Evolutionary conservation across 169 alveolate genomes (phyloP).

Genomic region (Plasmodium inui): DNA sequence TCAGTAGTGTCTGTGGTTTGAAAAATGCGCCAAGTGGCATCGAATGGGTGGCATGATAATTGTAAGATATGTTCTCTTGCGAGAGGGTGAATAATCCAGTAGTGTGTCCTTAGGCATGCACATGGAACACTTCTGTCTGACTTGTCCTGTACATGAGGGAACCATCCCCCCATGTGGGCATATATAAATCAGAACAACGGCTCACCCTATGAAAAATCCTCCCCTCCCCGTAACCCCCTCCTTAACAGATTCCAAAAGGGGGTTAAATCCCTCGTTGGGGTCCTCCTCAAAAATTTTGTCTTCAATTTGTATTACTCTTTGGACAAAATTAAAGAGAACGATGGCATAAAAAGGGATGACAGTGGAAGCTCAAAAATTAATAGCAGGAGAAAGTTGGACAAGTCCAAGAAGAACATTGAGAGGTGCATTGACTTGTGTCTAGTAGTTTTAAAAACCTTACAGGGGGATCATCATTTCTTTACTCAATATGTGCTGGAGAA

Average conservation of each 20-base stretch:
- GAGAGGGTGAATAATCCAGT: not conserved
- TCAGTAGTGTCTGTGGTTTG: not conserved
- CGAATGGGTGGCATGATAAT: not conserved
- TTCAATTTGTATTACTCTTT: conserved; percentile 51
- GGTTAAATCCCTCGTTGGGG: conserved; percentile 1
- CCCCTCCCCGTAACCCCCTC: not conserved
- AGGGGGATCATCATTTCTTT: conserved; percentile 29
- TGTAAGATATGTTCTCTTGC: not conserved
- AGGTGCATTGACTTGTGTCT: conserved; percentile 37
- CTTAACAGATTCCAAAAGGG: conserved; percentile 35
- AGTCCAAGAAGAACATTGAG: conserved; percentile 58
- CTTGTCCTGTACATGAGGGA: not conserved
- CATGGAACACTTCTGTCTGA: not conserved
- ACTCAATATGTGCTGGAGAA: conserved; percentile 57
- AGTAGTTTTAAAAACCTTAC: conserved; percentile 15
- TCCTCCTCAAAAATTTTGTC: conserved; percentile 16
- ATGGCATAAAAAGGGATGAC: not conserved
- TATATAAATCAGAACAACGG: not conserved
- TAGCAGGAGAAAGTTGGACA: conserved; percentile 3
- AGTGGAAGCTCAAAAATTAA: not conserved
- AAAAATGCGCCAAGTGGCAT: not conserved
- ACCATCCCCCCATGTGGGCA: not conserved
- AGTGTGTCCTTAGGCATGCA: not conserved
- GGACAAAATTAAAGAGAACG: conserved; percentile 50
- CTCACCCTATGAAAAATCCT: not conserved